Conservation (phyloP, 257 asterid species). For the Catharanthus roseus region DNA sequence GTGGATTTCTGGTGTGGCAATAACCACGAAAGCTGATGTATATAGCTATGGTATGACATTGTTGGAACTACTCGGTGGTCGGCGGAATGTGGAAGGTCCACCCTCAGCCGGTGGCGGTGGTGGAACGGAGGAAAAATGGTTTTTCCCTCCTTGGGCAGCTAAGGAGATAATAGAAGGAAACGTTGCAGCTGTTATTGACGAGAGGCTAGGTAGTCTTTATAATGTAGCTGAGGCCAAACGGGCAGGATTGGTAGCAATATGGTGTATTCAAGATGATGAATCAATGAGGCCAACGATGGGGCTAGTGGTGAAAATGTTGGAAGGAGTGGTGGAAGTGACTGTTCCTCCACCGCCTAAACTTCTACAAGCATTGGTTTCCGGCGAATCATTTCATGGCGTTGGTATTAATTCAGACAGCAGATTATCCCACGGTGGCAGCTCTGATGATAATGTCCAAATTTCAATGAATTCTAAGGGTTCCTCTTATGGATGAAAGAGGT, state of each 20-base stretch:
- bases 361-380: constrained; percentile 79
- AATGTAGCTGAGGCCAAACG: constrained; percentile 46
- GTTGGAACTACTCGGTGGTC: constrained; percentile 60
- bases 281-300: constrained; percentile 71
- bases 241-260: constrained; percentile 50
- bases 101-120: constrained; percentile 45
- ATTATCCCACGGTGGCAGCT: no score
- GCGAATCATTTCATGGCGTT: constrained; percentile 62
- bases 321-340: constrained; percentile 72
- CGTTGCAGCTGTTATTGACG: constrained; percentile 43
- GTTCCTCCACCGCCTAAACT: constrained; percentile 71
- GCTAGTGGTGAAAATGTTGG: constrained; percentile 80
- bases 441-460: no score
- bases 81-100: constrained; percentile 64
- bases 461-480: no score
- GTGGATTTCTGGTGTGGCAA: constrained; percentile 82
- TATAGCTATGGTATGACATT: constrained; percentile 83
- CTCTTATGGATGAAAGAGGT: not conserved
- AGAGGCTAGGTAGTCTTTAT: constrained; percentile 44
- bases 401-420: no score
- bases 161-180: constrained; percentile 54
- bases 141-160: constrained; percentile 75
- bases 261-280: constrained; percentile 89
- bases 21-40: constrained; percentile 74
- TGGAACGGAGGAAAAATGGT: constrained; percentile 54